These are phyloP conservation scores for Vanrija pseudolonga DNA, from an alignment of 1,284 basidiomycete species.

Conservation along the genomic window DNA sequence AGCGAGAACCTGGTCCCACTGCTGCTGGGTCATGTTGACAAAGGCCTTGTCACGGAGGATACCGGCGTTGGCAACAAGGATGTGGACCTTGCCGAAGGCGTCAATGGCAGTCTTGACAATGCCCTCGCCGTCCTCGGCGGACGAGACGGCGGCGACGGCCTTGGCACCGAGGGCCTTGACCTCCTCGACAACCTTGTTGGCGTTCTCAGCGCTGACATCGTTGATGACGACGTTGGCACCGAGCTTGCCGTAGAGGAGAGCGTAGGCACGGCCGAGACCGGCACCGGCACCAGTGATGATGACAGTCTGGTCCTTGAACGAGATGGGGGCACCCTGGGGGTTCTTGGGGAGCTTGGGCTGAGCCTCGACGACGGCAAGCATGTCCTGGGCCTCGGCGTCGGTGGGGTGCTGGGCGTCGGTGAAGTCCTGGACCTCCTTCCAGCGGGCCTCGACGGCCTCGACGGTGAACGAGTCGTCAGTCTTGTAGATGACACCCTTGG, in stretches of 20 bases:
- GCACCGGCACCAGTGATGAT: conserved; percentile 92
- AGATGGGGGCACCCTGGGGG: conserved; percentile 54
- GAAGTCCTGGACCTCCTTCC: conserved; percentile 80
- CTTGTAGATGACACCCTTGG: conserved; percentile 80
- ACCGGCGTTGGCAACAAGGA: conserved; percentile 91
- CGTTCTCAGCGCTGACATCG: conserved; percentile 84
- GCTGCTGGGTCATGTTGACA: conserved; percentile 78
- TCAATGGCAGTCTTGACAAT: conserved; percentile 86
- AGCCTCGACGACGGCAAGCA: conserved; percentile 37
- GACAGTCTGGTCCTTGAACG: conserved; percentile 85
- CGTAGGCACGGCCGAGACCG: conserved; percentile 88
- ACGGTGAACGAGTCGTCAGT: conserved; percentile 87
- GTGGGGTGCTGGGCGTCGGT: conserved; percentile 66
- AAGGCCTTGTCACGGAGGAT: conserved; percentile 92
- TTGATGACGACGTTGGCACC: conserved; percentile 97
- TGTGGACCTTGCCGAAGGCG: conserved; percentile 83
- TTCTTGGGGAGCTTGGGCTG: conserved; percentile 13
- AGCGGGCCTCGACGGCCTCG: conserved; percentile 81
- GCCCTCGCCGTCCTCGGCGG: conserved; percentile 78
- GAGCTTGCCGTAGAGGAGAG: conserved; percentile 81
- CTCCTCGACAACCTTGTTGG: conserved; percentile 79
- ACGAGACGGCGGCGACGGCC: conserved; percentile 76
- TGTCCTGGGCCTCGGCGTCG: conserved; percentile 66
- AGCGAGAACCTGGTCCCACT: conserved; percentile 90
- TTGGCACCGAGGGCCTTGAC: conserved; percentile 84